phyloP scores from a whole-genome alignment of 2,329 filamentous ascomycete genomes.

The Microsporum audouinii region DNA sequence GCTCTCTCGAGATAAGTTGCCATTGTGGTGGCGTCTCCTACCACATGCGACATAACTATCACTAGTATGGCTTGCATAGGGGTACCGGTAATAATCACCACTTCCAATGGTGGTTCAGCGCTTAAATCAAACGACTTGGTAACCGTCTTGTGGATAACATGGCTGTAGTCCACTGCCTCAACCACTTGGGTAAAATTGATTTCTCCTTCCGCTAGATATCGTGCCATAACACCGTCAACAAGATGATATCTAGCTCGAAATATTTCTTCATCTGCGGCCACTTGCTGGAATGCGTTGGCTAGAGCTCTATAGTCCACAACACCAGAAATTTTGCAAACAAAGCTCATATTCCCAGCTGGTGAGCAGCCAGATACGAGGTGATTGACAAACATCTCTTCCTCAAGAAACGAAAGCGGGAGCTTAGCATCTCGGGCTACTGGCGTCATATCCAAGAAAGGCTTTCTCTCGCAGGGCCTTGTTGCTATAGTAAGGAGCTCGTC shows the following conservation, averaged over 20 bases:
- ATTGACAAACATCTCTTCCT: neutral
- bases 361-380: neutral
- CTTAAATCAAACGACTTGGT: neutral
- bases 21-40: constrained; percentile 3
- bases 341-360: neutral
- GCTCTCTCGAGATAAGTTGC: neutral
- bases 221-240: neutral
- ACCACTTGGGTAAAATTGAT: neutral
- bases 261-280: neutral
- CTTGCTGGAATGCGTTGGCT: neutral
- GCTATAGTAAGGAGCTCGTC: neutral
- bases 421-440: neutral
- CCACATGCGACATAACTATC: constrained; percentile 3
- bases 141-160: neutral
- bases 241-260: neutral
- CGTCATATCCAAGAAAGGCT: neutral
- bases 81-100: neutral
- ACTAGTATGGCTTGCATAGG: neutral
- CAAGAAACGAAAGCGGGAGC: neutral
- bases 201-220: neutral
- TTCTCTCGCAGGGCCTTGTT: neutral
- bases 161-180: neutral
- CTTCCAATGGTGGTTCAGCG: neutral
- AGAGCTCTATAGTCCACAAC: neutral
- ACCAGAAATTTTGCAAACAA: neutral